phyloP scores from a whole-genome alignment of 2,329 filamentous ascomycete species.

The Ceratocystis cacaofunesta region DNA sequence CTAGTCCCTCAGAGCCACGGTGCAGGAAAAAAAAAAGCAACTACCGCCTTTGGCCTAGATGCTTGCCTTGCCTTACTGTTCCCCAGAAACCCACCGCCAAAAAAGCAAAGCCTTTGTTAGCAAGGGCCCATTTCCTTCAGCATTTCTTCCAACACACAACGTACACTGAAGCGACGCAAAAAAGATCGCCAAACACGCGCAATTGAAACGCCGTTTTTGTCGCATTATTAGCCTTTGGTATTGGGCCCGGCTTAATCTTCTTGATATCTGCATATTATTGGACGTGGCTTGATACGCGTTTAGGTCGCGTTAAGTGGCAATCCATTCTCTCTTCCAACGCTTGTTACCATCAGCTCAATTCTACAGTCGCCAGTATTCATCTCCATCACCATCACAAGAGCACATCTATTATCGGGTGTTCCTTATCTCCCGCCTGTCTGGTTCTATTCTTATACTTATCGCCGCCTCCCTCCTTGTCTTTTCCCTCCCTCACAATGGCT shows the following conservation, averaged over 20 bases:
- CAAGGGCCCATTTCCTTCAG: background rate
- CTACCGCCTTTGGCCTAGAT: background rate
- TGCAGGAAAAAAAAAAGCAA: background rate
- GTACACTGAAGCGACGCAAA: background rate
- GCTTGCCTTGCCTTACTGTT: background rate
- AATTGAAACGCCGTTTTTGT: background rate
- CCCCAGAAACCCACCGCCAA: background rate
- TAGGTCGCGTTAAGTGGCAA: constrained; percentile 11
- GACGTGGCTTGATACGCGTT: constrained; percentile 6
- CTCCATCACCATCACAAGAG: background rate
- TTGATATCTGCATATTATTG: background rate
- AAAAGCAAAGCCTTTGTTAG: constrained; percentile 1
- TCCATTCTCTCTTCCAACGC: constrained; percentile 6
- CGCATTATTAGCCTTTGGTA: background rate
- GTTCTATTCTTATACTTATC: background rate
- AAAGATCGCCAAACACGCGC: background rate
- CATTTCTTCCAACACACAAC: constrained; percentile 1
- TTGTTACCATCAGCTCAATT: background rate
- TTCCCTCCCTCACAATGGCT: constrained; percentile 32
- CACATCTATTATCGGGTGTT: background rate
- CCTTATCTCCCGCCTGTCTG: no score
- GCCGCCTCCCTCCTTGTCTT: background rate
- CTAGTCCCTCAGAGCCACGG: background rate
- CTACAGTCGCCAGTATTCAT: background rate
- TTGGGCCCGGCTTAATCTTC: background rate